Evolutionary conservation across 2,329 filamentous ascomycete species (phyloP), one percentile per base, ranked within the genome.

Genomic region (Dactylellina parvicollis): DNA sequence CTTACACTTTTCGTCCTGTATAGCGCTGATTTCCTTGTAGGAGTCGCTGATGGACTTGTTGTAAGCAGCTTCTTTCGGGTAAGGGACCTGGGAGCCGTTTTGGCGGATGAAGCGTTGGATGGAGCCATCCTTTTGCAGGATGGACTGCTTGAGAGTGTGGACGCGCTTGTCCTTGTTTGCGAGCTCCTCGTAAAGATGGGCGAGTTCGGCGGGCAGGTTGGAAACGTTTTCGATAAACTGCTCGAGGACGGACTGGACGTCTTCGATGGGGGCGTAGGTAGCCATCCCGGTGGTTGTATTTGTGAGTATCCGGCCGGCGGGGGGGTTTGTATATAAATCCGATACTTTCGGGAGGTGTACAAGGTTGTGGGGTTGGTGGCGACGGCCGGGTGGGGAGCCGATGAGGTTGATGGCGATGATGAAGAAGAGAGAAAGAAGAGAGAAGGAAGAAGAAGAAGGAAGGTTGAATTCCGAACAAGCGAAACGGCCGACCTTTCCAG

Each of bases 131-230:
- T 89, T 88, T 69, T 90, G 88, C 40, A 88, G 86, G 78, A 93
- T 91, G 75, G 86, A 85, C 74, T 87, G 85, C 69, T 89, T 83
- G 79, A 89, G 89, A 50, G 91, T 88, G 78, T 87, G 84, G 76
- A 91, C 90, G 75, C 88, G 85, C 54, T 86, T 85, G 79, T 96
- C 91, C 80, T 93, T 94, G 79, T 91, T 89, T 78, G 88, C 85
- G 75, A 94, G 91, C 81, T 95, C 91, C 79, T 93, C 91, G 78
- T 93, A 89, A 75, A 94, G 85, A 82, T 93, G 92, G 18, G 89
- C 88, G 71, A 95, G 88, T 81, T 95, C 91, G 75, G 91, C 90
- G 74, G 91, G 91, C 26, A 94, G 84, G 78, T 95, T 95, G 52
- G 77, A 76, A 56, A 77, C 77, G 74, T 78, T 77, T 57, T 77